Percentiles rank a stretch among this genome's conserved stretches.
These are phyloP conservation scores for Malus sylvestris DNA, from an alignment of 306 rosid genomes.

Conservation along the genomic window DNA sequence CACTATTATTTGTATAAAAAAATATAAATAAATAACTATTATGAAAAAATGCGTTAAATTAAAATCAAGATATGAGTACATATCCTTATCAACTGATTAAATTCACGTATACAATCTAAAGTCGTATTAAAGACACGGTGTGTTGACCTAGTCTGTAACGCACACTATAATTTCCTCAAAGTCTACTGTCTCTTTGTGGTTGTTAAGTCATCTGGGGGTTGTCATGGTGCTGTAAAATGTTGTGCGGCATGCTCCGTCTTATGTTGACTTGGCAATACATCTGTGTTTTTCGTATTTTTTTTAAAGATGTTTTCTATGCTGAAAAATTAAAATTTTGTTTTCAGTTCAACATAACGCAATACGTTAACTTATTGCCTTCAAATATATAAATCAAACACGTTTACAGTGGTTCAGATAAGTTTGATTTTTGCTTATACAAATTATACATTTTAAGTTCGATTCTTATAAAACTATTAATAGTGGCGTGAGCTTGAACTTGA, in stretches of 20 bases:
- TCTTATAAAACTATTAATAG: too few species aligned
- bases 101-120: background rate
- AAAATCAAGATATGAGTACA: accelerated
- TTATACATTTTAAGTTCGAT: too few species aligned
- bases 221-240: background rate
- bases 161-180: background rate
- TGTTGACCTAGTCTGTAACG: slow-evolving; percentile 6
- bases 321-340: background rate
- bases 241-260: background rate
- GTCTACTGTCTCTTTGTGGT: background rate
- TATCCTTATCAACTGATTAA: background rate
- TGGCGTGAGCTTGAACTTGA: too few species aligned
- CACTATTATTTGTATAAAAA: too few species aligned
- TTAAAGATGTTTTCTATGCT: background rate
- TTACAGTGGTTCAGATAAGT: background rate
- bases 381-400: background rate
- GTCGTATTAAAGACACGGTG: background rate
- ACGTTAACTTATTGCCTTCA: background rate
- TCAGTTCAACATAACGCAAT: too few species aligned
- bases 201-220: background rate
- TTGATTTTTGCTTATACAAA: too few species aligned
- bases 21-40: too few species aligned
- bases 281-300: too few species aligned
- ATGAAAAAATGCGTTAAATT: too few species aligned
- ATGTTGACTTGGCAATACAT: background rate